Evolutionary conservation across 2,329 filamentous ascomycete species (phyloP), one percentile per base, ranked within the genome.

Genomic region (Pseudogymnoascus pannorum): DNA sequence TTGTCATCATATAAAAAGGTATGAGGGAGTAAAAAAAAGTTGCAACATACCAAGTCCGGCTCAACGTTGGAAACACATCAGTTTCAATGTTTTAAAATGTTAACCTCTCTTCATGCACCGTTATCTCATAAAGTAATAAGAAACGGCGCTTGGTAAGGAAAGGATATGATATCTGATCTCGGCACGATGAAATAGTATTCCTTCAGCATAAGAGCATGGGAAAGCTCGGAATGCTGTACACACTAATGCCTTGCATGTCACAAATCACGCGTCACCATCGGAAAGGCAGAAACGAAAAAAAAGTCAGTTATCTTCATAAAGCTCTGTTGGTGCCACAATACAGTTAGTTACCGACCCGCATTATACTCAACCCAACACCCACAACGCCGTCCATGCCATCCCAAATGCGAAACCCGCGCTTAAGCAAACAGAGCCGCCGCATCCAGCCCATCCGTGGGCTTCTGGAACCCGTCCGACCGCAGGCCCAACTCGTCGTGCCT

Each of bases 401-500:
- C 48, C 48, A 54, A 54, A 54, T 18, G 48, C 48, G 48, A 54
- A 36, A 38, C 16, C 18, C 33, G 36, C 57, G 58, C 65, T 78
- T 81, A 93, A 68, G 86, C 84, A 78, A 95, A 95, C 62, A 95
- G 76, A 67, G 86, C 81, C 72, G 83, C 84, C 66, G 88, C 87
- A 75, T 95, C 92, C 74, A 97, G 78, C 66, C 85, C 86, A 73
- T 89, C 84, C 67, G 80, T 81, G 68, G 84, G 81, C 75, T 81
- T 82, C 63, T 81, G 80, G 42, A 86, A 85, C 12, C 87, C 87
- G 62, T 81, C 80, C 5, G 84, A 85, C 68, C 85, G 81, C 67
- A 97, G 77, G 24, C 92, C 92, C 62, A 99, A 75, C 24, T 88
- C 86, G 42, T 85, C 86, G 75, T 85, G 89, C 81, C 89, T 94